A percentile compares a stretch with the other conserved stretches of the same genome.
phyloP scores from a whole-genome alignment of 1,139 yeast species.

The Citeromyces hawaiiensis region DNA sequence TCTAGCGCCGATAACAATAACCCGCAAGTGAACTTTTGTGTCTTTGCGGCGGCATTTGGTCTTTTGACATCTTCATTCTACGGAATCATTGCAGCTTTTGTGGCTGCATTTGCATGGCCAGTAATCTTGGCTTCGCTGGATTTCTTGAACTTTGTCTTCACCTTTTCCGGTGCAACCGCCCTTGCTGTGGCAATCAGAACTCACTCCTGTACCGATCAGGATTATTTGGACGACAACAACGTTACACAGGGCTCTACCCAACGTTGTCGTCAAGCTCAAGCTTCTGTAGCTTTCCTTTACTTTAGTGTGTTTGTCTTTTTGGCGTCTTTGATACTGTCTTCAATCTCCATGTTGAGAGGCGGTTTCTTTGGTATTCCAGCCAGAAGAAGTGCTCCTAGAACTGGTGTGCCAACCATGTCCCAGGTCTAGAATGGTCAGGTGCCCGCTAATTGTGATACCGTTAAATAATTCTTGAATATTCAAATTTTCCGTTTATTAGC shows the following conservation, averaged over 20 bases:
- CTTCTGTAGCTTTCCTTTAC: conserved; percentile 81
- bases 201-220: conserved; percentile 70
- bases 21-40: conserved; percentile 80
- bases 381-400: conserved; percentile 42
- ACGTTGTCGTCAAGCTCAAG: conserved; percentile 95
- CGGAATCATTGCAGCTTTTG: conserved; percentile 67
- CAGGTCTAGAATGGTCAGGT: conserved; percentile 38
- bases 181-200: conserved; percentile 79
- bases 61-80: conserved; percentile 68
- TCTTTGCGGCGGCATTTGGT: conserved; percentile 82
- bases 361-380: conserved; percentile 59
- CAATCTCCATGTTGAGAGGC: conserved; percentile 42
- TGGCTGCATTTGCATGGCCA: conserved; percentile 82
- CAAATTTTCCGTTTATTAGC: background rate
- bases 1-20: conserved; percentile 42
- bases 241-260: conserved; percentile 63
- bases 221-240: conserved; percentile 49
- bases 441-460: background rate
- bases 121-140: conserved; percentile 59
- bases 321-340: conserved; percentile 52
- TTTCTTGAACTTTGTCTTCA: conserved; percentile 79
- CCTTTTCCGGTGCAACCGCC: conserved; percentile 90
- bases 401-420: conserved; percentile 82
- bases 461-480: conserved; percentile 1
- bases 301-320: conserved; percentile 69